These are phyloP conservation scores for Cryptosporidium felis DNA, from an alignment of 169 alveolate species.

Conservation along the genomic window DNA sequence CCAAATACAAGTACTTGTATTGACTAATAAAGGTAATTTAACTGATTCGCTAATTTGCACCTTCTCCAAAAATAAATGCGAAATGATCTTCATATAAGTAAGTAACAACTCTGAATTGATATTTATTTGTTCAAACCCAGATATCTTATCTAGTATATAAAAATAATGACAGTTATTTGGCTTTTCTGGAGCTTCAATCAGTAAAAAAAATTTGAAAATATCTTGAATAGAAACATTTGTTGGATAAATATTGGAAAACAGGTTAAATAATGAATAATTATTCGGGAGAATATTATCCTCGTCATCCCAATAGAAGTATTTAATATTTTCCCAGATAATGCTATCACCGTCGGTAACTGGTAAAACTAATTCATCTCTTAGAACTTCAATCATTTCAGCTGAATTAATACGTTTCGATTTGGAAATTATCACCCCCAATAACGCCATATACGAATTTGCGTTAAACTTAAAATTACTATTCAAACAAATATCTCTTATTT, in stretches of 20 bases:
- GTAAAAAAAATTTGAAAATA: constrained; percentile 4
- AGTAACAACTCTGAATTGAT: neutral
- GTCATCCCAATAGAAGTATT: constrained; percentile 43
- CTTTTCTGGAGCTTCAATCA: neutral
- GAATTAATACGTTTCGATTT: neutral
- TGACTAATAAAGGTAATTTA: too few relatives aligned
- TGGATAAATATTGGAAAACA: neutral
- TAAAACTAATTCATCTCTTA: neutral
- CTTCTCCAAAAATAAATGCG: neutral
- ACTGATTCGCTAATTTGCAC: too few relatives aligned
- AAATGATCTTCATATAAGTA: neutral
- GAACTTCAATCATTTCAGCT: neutral
- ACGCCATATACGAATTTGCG: neutral
- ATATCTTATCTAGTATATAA: neutral
- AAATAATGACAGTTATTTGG: constrained; percentile 2
- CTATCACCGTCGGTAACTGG: neutral
- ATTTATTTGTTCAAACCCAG: neutral
- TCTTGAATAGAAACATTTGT: neutral
- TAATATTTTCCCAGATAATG: constrained; percentile 17
- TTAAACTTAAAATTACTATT: neutral
- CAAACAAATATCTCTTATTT: neutral
- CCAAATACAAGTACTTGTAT: too few relatives aligned
- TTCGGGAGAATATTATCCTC: neutral
- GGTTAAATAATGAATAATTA: neutral
- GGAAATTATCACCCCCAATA: neutral